Evolutionary conservation across 2,329 filamentous ascomycete genomes (phyloP).

Genomic region (Botrytis hyacinthi): DNA sequence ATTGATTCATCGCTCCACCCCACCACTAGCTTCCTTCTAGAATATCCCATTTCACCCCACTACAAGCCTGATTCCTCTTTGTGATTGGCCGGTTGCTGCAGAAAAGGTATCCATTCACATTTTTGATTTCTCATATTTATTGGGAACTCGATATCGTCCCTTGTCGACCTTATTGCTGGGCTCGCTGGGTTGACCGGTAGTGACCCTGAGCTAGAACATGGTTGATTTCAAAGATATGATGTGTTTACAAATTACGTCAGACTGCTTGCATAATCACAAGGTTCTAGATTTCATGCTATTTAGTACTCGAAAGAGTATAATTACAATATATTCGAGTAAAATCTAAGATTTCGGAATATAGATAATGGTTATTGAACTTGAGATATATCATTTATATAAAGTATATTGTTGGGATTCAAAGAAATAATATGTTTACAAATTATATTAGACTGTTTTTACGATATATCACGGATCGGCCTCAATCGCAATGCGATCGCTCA

Average conservation of each 20-base stretch:
- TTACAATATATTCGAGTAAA: too few relatives aligned
- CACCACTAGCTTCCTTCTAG: constrained; percentile 3
- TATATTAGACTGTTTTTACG: too few relatives aligned
- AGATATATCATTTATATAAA: too few relatives aligned
- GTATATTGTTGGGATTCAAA: too few relatives aligned
- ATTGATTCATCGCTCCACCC: background rate
- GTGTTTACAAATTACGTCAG: constrained; percentile 10
- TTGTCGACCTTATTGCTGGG: background rate
- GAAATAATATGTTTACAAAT: too few relatives aligned
- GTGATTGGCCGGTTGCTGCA: background rate
- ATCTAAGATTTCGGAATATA: too few relatives aligned
- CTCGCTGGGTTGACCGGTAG: background rate
- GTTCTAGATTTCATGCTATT: background rate
- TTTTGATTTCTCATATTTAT: background rate
- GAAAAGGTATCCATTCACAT: background rate
- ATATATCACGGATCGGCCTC: too few relatives aligned
- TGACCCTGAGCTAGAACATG: background rate
- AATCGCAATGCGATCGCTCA: too few relatives aligned
- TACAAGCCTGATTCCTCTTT: background rate
- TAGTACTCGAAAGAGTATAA: too few relatives aligned
- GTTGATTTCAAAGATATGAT: constrained; percentile 7
- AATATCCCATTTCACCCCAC: background rate
- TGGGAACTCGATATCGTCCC: background rate
- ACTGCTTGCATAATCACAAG: constrained; percentile 8
- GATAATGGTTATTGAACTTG: too few relatives aligned